These are phyloP conservation scores for Trichocladium uniseriatum DNA, from an alignment of 495 filamentous ascomycete species.

Conservation along the genomic window DNA sequence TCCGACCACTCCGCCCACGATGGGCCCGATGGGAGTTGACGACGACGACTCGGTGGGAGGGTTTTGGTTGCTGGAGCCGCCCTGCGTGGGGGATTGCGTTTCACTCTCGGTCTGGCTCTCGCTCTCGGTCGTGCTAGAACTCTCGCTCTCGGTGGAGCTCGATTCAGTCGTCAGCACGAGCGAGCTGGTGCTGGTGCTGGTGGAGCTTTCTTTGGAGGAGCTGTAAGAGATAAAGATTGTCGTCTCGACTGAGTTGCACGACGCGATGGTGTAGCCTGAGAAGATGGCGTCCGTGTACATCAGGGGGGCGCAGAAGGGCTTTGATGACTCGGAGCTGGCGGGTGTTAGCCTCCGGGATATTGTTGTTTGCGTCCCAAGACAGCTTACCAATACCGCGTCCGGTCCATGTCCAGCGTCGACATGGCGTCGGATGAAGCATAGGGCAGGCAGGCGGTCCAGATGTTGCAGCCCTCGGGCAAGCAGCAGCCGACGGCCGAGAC, in stretches of 20 bases:
- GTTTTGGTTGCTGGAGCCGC: background rate
- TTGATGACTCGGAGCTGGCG: background rate
- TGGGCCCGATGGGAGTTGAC: constrained; percentile 28
- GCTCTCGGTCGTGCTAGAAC: too few species aligned
- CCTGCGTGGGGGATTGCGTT: background rate
- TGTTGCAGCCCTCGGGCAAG: constrained; percentile 1
- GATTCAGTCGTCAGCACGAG: background rate
- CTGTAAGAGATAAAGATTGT: background rate
- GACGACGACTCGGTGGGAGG: background rate
- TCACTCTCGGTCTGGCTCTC: background rate
- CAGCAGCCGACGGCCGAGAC: constrained; percentile 14
- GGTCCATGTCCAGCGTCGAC: constrained; percentile 1
- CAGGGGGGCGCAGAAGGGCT: background rate
- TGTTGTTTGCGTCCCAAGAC: background rate
- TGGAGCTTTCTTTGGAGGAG: background rate
- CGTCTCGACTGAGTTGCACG: background rate
- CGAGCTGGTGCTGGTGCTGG: background rate
- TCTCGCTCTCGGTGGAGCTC: background rate
- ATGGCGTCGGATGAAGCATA: background rate
- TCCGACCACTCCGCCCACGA: constrained; percentile 43
- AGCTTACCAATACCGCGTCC: constrained; percentile 12
- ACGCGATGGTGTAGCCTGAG: constrained; percentile 8
- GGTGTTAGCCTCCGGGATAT: background rate
- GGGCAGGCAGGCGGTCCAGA: constrained; percentile 3
- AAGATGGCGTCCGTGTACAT: constrained; percentile 1